Base-by-base conservation (phyloP, 75 land plant species). In the Pinus albicaulis region DNA sequence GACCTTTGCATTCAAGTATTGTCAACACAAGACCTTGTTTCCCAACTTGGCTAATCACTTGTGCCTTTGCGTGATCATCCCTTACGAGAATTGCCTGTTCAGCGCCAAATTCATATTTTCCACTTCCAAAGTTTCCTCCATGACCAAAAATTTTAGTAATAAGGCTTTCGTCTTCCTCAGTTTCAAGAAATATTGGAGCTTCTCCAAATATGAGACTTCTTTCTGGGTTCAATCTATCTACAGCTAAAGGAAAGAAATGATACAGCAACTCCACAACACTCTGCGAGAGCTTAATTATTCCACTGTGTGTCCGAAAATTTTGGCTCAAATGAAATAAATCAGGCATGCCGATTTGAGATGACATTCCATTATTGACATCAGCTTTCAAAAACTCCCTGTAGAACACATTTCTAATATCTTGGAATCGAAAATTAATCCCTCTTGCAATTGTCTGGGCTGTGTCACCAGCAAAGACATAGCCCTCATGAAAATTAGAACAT, bases 391-490 rank as follows among this genome's bases (percentile, higher is more conserved):
- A 90, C 44, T 88, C 85, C 5, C 55, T 82, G 66, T 90, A 88
- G 75, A 90, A 92, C 22, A 92, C 62, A 55, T 81, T 81, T 55
- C 83, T 68, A 57, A 90, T 82, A 24, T 90, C 95, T 73, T 90
- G 79, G 56, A 92, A 92, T 25, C 92, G 76, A 66, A 90, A 92
- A 68, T 88, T 82, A 72, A 90, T 78, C 13, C 95, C 95, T 68
- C 82, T 79, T 6, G 95, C 88, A 80, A 92, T 92, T 4, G 92
- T 90, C 71, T 92, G 95, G 19, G 95, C 92, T 2, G 95, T 92
- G 70, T 92, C 92, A 20, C 95, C 92, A 20, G 95, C 92, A 82
- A 92, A 92, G 57, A 88, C 83, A 79, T 83, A 92, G 6, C 95
- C 95, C 56, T 83, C 85, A 5, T 72, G 57, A 17, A 84, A 55